Evolutionary conservation across 2,329 filamentous ascomycete species (phyloP), one percentile per base, ranked within the genome.

Genomic region (Trichoderma aggressivum): DNA sequence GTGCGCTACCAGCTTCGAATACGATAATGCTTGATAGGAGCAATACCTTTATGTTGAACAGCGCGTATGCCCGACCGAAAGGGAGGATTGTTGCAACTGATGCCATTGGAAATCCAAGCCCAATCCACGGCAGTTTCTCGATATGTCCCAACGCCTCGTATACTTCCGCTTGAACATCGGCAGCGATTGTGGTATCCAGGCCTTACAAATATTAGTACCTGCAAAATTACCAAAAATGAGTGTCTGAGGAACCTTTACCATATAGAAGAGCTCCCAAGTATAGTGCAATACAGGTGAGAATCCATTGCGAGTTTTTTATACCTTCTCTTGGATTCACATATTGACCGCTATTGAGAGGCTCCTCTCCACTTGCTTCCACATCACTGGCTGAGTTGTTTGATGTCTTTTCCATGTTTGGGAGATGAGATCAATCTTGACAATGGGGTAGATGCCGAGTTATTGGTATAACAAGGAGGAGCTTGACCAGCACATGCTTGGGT

Each of bases 11-110:
- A 26, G 73, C 72, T 67, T 75, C 74, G 67, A 79, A 79, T 1
- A 77, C 18, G 47, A 77, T 16, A 34, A 78, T 63, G 18, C 59
- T 63, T 34, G 64, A 32, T 43, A 77, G 30, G 50, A 77, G 81
- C 1, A 84, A 70, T 78, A 78, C 83, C 74, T 87, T 87, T 2
- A 80, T 77, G 60, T 85, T 79, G 75, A 86, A 86, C 1, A 79
- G 76, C 1, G 76, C 79, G 67, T 83, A 86, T 43, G 39, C 39
- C 0, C 79, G 64, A 26, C 80, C 80, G 28, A 75, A 76, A 0
- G 80, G 75, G 4, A 84, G 75, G 3, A 82, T 81, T 0, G 81
- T 79, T 5, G 77, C 77, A 0, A 81, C 78, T 3, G 81, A 81
- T 1, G 82, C 83, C 5, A 86, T 77, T 0, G 82, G 75, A 71